These are phyloP conservation scores for Aspergillus oerlinghausenensis DNA, from an alignment of 2,329 filamentous ascomycete genomes.

Conservation along the genomic window DNA sequence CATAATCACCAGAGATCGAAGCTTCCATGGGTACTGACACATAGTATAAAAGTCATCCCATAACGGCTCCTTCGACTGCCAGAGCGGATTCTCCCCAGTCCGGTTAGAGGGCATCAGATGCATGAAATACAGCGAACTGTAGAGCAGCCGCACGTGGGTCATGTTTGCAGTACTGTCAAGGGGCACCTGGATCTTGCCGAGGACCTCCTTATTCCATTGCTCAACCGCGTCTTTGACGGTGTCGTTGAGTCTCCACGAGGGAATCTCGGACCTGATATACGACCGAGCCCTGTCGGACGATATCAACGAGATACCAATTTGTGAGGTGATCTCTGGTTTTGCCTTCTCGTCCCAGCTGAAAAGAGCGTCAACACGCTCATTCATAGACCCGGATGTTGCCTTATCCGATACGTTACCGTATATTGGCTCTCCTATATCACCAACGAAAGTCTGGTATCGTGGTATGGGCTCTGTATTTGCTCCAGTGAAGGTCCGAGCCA, in stretches of 20 bases:
- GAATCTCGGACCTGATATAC: background rate
- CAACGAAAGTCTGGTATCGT: slow-evolving; percentile 49
- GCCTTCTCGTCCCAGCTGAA: slow-evolving; percentile 56
- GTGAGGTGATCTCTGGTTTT: slow-evolving; percentile 50
- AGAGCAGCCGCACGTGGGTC: slow-evolving; percentile 26
- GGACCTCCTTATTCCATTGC: slow-evolving; percentile 10
- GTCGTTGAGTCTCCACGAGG: background rate
- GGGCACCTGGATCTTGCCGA: slow-evolving; percentile 41
- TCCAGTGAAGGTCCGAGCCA: slow-evolving; percentile 36
- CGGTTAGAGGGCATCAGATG: slow-evolving; percentile 65
- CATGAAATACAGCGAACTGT: slow-evolving; percentile 55
- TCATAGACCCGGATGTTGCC: slow-evolving; percentile 52
- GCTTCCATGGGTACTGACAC: slow-evolving; percentile 28
- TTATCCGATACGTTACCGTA: slow-evolving; percentile 47
- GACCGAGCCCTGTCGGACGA: slow-evolving; percentile 59
- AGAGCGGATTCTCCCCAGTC: slow-evolving; percentile 65
- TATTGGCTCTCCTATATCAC: slow-evolving; percentile 53
- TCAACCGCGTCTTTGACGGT: background rate
- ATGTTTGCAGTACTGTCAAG: slow-evolving; percentile 28
- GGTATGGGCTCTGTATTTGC: slow-evolving; percentile 32
- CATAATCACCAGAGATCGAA: background rate
- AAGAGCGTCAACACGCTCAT: slow-evolving; percentile 54
- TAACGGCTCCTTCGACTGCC: slow-evolving; percentile 61
- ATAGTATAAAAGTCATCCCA: slow-evolving; percentile 66
- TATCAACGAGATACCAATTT: slow-evolving; percentile 65